Evolutionary conservation across 2,329 filamentous ascomycete species (phyloP), one percentile per base, ranked within the genome.

Genomic region (Aspergillus ochraceoroseus): DNA sequence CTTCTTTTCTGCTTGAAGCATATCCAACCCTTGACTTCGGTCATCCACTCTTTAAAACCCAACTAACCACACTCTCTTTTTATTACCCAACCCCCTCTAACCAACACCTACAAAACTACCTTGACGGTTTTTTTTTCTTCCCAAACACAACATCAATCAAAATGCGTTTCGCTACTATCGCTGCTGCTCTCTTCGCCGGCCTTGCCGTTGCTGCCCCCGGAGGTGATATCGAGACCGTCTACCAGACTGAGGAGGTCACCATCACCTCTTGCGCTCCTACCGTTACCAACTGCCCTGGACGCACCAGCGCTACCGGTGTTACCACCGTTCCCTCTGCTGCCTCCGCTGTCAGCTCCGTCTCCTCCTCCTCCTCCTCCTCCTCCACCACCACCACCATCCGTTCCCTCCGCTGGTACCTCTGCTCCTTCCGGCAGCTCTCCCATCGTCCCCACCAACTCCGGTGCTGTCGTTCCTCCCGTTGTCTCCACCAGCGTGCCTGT

Each of bases 201-300:
- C 58, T 67, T 48, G 63, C 59, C 41, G 56, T 59, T 53, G 65
- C 65, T 47, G 42, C 60, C 43, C 62, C 61, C 47, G 53, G 56
- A 45, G 58, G 54, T 43, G 57, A 54, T 40, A 53, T 62, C 45
- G 41, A 59, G 52, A 72, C 75, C 57, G 67, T 79, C 67, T 78
- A 75, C 73, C 65, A 68, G 59, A 79, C 75, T 51, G 70, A 78
- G 59, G 70, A 73, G 59, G 68, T 76, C 53, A 82, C 78, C 66
- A 68, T 82, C 73, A 81, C 75, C 64, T 77, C 74, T 38, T 81
- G 77, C 72, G 72, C 65, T 43, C 68, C 77, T 34, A 71, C 71
- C 46, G 77, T 82, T 58, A 74, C 76, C 63, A 58, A 83, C 77
- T 84, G 81, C 64, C 64, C 65, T 31, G 63, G 55, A 26, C 30